Evolutionary conservation across 1,284 basidiomycete genomes (phyloP).

Genomic region (Ustilago shanxiensis): DNA sequence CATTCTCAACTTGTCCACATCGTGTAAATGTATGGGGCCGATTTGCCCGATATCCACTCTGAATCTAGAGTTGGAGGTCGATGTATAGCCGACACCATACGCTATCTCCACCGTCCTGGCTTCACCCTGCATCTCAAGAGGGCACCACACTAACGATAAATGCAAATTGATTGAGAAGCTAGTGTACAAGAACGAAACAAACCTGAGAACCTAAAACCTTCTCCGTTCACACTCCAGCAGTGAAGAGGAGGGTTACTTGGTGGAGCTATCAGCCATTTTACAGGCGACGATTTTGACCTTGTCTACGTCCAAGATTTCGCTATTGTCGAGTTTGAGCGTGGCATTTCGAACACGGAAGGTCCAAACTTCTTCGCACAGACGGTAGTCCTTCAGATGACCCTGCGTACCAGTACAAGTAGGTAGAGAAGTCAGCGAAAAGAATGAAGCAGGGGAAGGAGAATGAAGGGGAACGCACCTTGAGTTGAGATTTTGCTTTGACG

Average conservation of each 20-base stretch:
- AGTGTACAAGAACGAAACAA: not conserved
- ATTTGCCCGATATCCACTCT: too few relatives aligned
- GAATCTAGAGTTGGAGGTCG: too few relatives aligned
- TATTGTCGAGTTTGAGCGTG: slow-evolving; percentile 67
- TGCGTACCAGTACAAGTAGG: slow-evolving; percentile 10
- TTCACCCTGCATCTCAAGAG: too few relatives aligned
- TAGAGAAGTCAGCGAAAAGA: not conserved
- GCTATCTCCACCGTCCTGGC: too few relatives aligned
- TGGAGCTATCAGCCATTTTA: slow-evolving; percentile 59
- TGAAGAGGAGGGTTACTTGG: slow-evolving; percentile 20
- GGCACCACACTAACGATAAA: too few relatives aligned
- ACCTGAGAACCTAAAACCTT: too few relatives aligned
- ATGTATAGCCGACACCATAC: too few relatives aligned
- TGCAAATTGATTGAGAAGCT: not conserved
- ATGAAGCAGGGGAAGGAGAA: not conserved
- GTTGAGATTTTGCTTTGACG: slow-evolving; percentile 64
- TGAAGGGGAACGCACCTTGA: slow-evolving; percentile 56
- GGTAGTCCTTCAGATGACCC: slow-evolving; percentile 68
- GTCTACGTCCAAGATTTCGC: slow-evolving; percentile 63
- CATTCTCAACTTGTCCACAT: too few relatives aligned
- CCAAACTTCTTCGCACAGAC: slow-evolving; percentile 69
- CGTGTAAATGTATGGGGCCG: too few relatives aligned
- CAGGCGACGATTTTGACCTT: slow-evolving; percentile 69
- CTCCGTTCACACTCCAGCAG: too few relatives aligned
- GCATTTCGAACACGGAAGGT: slow-evolving; percentile 67